phyloP scores from a whole-genome alignment of 495 filamentous ascomycete genomes.

The Cercophora samala region DNA sequence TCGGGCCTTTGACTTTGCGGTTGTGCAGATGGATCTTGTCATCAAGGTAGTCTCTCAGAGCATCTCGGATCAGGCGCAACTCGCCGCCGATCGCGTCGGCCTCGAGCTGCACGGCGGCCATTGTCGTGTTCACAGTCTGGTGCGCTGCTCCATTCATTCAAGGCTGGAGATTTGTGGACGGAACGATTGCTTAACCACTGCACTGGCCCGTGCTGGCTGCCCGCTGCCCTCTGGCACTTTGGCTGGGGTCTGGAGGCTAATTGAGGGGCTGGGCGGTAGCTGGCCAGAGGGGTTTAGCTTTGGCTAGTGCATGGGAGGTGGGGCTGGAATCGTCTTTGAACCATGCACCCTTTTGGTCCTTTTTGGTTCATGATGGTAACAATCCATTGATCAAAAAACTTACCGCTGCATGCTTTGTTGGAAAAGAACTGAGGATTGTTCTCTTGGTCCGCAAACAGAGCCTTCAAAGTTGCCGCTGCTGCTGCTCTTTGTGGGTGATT shows the following conservation, averaged over 20 bases:
- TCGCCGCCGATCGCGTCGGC: slow-evolving; percentile 29
- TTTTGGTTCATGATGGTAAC: background rate
- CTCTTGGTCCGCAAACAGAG: background rate
- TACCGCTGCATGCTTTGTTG: background rate
- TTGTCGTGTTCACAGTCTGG: slow-evolving; percentile 19
- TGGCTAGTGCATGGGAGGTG: background rate
- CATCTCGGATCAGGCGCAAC: slow-evolving; percentile 26
- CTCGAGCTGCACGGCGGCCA: slow-evolving; percentile 28
- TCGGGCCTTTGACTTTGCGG: slow-evolving; percentile 31
- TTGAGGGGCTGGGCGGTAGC: slow-evolving; percentile 6
- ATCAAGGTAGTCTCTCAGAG: slow-evolving; percentile 27
- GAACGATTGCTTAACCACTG: slow-evolving; percentile 7
- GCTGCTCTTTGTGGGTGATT: background rate
- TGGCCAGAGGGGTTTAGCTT: background rate
- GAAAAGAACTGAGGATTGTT: background rate
- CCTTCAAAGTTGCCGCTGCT: background rate
- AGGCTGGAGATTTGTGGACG: background rate
- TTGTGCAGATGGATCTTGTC: slow-evolving; percentile 15
- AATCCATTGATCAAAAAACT: background rate
- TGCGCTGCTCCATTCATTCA: background rate
- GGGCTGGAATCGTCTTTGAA: background rate
- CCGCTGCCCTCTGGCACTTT: background rate
- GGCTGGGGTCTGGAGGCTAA: background rate
- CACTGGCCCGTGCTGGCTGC: slow-evolving; percentile 13
- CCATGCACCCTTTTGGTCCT: too few relatives aligned